Base-by-base conservation (phyloP, 805 yeast species). In the Wickerhamiella cacticola region DNA sequence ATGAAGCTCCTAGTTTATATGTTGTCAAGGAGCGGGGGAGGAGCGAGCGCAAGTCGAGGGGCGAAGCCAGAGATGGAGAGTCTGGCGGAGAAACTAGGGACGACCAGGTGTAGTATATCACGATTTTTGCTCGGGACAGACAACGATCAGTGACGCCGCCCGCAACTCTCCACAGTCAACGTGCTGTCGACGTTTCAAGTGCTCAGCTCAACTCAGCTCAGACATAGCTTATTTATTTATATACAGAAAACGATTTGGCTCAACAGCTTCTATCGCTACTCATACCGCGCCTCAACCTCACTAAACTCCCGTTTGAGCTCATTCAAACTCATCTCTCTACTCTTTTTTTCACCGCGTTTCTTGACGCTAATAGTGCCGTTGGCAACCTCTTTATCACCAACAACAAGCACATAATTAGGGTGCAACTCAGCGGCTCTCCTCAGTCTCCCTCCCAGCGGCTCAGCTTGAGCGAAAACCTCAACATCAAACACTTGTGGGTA, bases 371-470 rank as follows among this genome's bases (percentile, higher is more conserved):
- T 66, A 1, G 74, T 73, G 0, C 75, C 75, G 31, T 64, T 63
- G 43, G 71, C 75, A 6, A 82, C 67, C 62, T 92, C 98, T 54
- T 76, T 76, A 55, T 87, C 95, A 23, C 98, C 98, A 35, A 92
- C 73, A 64, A 88, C 75, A n/a, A 86, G 67, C 41, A 89, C 74
- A 58, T 76, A 92, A 7, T 82, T 80, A 61, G 82, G 87, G 1
- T 89, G 86, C 55, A 78, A 78, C 48, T 63, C 60, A 12, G 81
- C 69, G 2, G 94, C 92, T 48, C 85, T 92, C 57, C 82, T 82
- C 45, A 87, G 79, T 56, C 95, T 73, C 46, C 71, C 74, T 0
- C 94, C 88, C 24, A 89, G 76, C 1, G 96, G 80, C 55, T 82
- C 94, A 6, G 71, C 71, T 55, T 94, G 75, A 3, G 66, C 65